Percentiles rank a stretch among this genome's conserved stretches.
These are phyloP conservation scores for Penicillium sp. DNA, from an alignment of 2,329 filamentous ascomycete species.

Conservation along the genomic window DNA sequence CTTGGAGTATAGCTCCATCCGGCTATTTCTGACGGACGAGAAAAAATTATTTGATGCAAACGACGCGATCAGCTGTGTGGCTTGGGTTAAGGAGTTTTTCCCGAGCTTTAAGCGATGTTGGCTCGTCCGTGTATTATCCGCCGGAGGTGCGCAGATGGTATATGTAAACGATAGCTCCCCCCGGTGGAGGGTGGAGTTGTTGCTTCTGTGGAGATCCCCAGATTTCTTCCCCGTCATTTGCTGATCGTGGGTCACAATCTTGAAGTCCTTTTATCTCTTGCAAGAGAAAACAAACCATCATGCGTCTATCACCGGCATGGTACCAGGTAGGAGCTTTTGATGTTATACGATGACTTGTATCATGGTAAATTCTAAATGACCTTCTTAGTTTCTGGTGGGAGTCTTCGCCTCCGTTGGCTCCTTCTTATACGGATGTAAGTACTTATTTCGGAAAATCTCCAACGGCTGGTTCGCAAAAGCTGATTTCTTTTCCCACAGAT, in stretches of 20 bases:
- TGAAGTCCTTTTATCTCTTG: neutral
- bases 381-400: conserved; percentile 57
- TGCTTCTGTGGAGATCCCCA: conserved; percentile 26
- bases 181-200: conserved; percentile 2
- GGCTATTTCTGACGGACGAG: neutral
- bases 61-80: conserved; percentile 4
- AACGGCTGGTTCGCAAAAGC: neutral
- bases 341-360: neutral
- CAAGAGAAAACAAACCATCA: conserved; percentile 32
- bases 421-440: conserved; percentile 58
- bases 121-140: neutral
- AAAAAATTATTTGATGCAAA: neutral
- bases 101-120: neutral
- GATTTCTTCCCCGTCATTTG: conserved; percentile 26
- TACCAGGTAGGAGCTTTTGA: conserved; percentile 53
- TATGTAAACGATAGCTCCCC: conserved; percentile 17
- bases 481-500: conserved; percentile 42
- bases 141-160: conserved; percentile 1
- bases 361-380: conserved; percentile 1
- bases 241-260: conserved; percentile 8
- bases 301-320: conserved; percentile 61
- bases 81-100: conserved; percentile 11
- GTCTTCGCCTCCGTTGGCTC: conserved; percentile 64
- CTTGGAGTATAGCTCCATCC: conserved; percentile 1
- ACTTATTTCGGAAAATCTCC: neutral